Conservation (phyloP, 257 asterid genomes). For the Craterostigma plantagineum region DNA sequence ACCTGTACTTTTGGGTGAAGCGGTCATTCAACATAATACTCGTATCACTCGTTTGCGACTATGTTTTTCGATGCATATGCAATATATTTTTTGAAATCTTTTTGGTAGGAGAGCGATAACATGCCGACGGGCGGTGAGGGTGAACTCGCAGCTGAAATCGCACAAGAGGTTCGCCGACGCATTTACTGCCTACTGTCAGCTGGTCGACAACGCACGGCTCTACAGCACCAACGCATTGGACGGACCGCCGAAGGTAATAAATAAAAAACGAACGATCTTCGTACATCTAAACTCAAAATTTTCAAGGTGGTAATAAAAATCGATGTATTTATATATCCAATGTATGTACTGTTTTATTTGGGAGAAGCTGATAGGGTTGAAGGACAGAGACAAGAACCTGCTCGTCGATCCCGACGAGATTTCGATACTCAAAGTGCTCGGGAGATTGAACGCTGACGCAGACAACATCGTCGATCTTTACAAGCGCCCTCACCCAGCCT, state of each 20-base stretch:
- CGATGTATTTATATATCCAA: too few relatives aligned
- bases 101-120: conserved; percentile 55
- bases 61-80: too few relatives aligned
- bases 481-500: conserved; percentile 53
- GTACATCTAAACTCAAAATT: too few relatives aligned
- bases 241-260: conserved; percentile 55
- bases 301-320: too few relatives aligned
- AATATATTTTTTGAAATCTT: not conserved
- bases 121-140: conserved; percentile 64
- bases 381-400: conserved; percentile 70
- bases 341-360: conserved; percentile 2
- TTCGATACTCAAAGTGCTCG: conserved; percentile 27
- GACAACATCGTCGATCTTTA: conserved; percentile 64
- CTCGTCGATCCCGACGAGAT: conserved; percentile 91
- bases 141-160: conserved; percentile 52
- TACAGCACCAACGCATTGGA: conserved; percentile 58
- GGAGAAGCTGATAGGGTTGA: conserved; percentile 82
- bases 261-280: too few relatives aligned
- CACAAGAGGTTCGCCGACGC: conserved; percentile 65
- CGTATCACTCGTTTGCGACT: too few relatives aligned
- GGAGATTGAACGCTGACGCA: conserved; percentile 48
- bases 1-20: too few relatives aligned
- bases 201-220: conserved; percentile 50
- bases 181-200: conserved; percentile 40
- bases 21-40: too few relatives aligned